Evolutionary conservation across 176 grass and related monocot species (phyloP), one percentile per base, ranked within the genome.

Genomic region (Phoenix dactylifera): DNA sequence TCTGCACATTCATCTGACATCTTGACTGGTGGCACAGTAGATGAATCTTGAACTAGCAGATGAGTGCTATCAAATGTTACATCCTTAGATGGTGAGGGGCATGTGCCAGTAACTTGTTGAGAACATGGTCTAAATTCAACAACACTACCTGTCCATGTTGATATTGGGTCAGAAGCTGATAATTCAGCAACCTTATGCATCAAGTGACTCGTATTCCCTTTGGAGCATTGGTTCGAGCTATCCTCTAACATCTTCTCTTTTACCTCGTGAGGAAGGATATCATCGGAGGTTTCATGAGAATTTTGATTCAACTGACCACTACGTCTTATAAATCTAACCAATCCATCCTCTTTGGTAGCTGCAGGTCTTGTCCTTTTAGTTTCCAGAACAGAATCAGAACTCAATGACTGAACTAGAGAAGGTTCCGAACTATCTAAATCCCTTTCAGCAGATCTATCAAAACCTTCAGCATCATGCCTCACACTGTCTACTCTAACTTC

Each of bases 61-160:
- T 44, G 10, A 44, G 35, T 14, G 9, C 35, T 12, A 44, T 44
- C 35, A 44, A 12, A 44, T 12, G 35, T 44, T 44, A 44, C 35
- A 12, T 44, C 35, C 35, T 44, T 44, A 44, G 35, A 44, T 6
- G 6, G 35, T 44, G 35, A 44, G 35, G 35, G 35, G 9, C 35
- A 12, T 44, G 35, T 44, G 35, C 35, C 35, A 14, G 10, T 44
- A 14, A 44, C 9, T 44, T 44, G 12, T 44, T 44, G 35, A 44
- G 35, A 82, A 49, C 60, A 82, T 75, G 63, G 67, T 72, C 58
- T 79, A 69, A 94, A 63, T 15, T 54, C 57, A 67, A 19, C 51
- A 16, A 23, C 30, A 66, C 70, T 80, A 63, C 23, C 69, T 59
- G 35, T 50, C 55, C 67, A 63, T 49, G 79, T 62, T 79, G 83